Percentiles rank a stretch among this genome's conserved stretches.
These are phyloP conservation scores for Flaveria floridana DNA, from an alignment of 140 eudicot genomes.

Conservation along the genomic window DNA sequence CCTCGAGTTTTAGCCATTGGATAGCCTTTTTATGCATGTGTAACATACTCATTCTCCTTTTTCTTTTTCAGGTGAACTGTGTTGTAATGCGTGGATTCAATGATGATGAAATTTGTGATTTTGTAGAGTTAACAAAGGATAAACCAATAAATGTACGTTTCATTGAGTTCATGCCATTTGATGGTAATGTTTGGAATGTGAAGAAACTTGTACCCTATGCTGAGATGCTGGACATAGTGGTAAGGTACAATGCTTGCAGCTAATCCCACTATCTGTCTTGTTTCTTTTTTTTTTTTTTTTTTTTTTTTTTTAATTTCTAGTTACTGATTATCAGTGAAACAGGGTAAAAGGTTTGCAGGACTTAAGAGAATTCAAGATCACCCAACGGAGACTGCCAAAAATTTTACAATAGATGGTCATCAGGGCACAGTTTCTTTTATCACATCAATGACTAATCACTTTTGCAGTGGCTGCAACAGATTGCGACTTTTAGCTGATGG, in stretches of 20 bases:
- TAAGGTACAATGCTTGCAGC: constrained; percentile 59
- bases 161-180: constrained; percentile 97
- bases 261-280: constrained; percentile 19
- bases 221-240: constrained; percentile 90
- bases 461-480: constrained; percentile 89
- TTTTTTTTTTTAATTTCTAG: background rate
- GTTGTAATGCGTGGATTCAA: constrained; percentile 99
- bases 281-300: background rate
- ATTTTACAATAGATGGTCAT: constrained; percentile 77
- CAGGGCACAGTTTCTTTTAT: constrained; percentile 84
- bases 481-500: constrained; percentile 91
- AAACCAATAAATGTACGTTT: constrained; percentile 79
- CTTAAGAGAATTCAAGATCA: constrained; percentile 66
- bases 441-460: constrained; percentile 92
- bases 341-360: constrained; percentile 60
- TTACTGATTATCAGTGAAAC: constrained; percentile 37
- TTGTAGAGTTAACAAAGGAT: constrained; percentile 80
- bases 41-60: background rate
- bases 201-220: constrained; percentile 88
- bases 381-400: constrained; percentile 88
- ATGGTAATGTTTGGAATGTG: constrained; percentile 97
- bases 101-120: constrained; percentile 93
- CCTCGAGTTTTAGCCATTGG: background rate
- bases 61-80: constrained; percentile 67
- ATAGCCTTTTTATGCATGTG: background rate